These are phyloP conservation scores for Xylaria acuta DNA, from an alignment of 495 filamentous ascomycete genomes.

Conservation along the genomic window DNA sequence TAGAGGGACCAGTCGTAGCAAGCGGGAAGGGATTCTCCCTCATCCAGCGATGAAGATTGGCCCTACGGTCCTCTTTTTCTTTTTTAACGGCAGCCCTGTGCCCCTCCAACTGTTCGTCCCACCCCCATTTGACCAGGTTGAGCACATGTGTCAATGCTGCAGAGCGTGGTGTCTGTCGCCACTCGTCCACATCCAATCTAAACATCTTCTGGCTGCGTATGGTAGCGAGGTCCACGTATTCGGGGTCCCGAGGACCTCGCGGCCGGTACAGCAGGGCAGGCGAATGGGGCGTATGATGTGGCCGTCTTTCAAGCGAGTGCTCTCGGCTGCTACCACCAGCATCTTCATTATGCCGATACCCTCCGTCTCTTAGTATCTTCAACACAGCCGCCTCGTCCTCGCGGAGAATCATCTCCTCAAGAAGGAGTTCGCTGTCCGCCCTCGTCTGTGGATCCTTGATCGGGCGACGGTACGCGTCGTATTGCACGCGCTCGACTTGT, in stretches of 20 bases:
- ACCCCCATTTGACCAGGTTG: slow-evolving; percentile 29
- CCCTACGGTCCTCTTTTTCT: slow-evolving; percentile 21
- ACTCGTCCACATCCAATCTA: slow-evolving; percentile 19
- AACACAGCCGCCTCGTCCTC: background rate
- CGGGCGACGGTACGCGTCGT: slow-evolving; percentile 10
- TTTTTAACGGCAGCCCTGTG: slow-evolving; percentile 20
- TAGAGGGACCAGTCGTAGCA: background rate
- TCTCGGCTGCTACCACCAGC: background rate
- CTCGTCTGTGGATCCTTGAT: background rate
- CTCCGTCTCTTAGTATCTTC: slow-evolving; percentile 4
- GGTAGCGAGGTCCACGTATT: slow-evolving; percentile 18
- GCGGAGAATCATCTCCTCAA: slow-evolving; percentile 16
- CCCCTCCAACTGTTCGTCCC: slow-evolving; percentile 24
- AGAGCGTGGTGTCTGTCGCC: slow-evolving; percentile 20
- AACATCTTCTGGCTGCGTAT: slow-evolving; percentile 16
- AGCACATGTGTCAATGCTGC: slow-evolving; percentile 23
- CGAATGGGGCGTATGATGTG: background rate
- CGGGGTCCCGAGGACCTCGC: background rate
- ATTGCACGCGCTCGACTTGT: slow-evolving; percentile 22
- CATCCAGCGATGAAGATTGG: slow-evolving; percentile 16
- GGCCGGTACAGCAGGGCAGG: background rate
- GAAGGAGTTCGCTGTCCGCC: slow-evolving; percentile 7
- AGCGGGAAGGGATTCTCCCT: background rate
- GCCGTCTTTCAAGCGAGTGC: slow-evolving; percentile 2
- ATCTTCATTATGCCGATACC: background rate